These are phyloP conservation scores for Coprinopsis sp. DNA, from an alignment of 768 basidiomycete species.

Conservation along the genomic window DNA sequence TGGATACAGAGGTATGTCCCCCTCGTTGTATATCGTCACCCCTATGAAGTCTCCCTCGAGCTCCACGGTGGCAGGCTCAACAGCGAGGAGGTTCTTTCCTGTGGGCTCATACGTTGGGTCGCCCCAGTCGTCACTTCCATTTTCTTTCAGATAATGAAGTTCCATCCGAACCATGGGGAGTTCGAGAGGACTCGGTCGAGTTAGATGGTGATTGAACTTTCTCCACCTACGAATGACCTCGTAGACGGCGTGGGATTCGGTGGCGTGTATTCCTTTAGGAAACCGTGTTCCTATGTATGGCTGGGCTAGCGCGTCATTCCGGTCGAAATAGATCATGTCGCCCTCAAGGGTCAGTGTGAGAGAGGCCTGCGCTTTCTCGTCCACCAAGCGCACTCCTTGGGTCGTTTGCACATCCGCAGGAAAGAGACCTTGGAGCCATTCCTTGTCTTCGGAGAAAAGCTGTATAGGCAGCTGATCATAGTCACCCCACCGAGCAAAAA, in stretches of 20 bases:
- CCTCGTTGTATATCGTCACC: conserved; percentile 31
- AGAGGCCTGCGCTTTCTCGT: conserved; percentile 13
- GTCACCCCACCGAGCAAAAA: conserved; percentile 23
- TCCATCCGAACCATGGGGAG: conserved; percentile 27
- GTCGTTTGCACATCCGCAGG: conserved; percentile 7
- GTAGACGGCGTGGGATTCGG: conserved; percentile 13
- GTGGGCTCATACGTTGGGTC: conserved; percentile 15
- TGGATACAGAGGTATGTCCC: conserved; percentile 29
- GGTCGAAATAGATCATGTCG: conserved; percentile 18
- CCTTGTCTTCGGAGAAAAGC: conserved; percentile 21
- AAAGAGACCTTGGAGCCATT: conserved; percentile 23
- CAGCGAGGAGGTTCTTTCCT: conserved; percentile 24
- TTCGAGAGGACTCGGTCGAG: conserved; percentile 15
- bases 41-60: conserved; percentile 23
- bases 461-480: conserved; percentile 13
- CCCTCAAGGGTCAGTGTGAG: conserved; percentile 17
- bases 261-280: conserved; percentile 13
- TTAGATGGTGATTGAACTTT: conserved; percentile 28
- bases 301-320: conserved; percentile 19
- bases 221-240: conserved; percentile 15
- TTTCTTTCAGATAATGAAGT: conserved; percentile 20
- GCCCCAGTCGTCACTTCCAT: conserved; percentile 16
- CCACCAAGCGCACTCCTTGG: conserved; percentile 16
- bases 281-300: conserved; percentile 18
- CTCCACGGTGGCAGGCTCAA: conserved; percentile 22